These are phyloP conservation scores for Pontederia crassipes DNA, from an alignment of 176 grass and related monocot genomes.

Conservation along the genomic window DNA sequence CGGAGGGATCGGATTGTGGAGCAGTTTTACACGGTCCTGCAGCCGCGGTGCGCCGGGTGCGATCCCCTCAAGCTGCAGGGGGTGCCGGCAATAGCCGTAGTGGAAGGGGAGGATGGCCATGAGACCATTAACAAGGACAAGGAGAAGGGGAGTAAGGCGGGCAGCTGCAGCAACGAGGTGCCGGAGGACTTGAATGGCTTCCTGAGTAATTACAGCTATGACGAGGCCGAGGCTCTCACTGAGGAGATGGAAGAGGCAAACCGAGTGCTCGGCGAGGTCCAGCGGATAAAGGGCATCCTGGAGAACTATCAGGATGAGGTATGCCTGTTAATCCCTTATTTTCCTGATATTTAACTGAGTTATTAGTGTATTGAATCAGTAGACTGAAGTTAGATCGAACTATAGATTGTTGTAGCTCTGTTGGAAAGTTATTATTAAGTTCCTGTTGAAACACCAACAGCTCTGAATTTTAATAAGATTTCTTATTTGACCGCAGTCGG, in stretches of 20 bases:
- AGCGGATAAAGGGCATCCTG: constrained; percentile 70
- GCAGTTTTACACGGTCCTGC: constrained; percentile 44
- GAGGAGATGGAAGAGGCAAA: constrained; percentile 68
- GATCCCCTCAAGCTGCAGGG: not conserved
- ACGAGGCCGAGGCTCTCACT: constrained; percentile 35
- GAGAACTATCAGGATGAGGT: constrained; percentile 44
- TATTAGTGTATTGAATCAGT: too few species aligned
- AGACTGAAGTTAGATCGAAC: not conserved
- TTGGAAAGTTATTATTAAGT: not conserved
- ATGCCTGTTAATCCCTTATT: not conserved
- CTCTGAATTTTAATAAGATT: not conserved
- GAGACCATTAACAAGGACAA: constrained; percentile 26
- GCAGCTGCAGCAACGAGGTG: constrained; percentile 9
- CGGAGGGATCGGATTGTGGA: constrained; percentile 50
- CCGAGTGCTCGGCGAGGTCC: constrained; percentile 47
- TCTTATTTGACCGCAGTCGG: constrained; percentile 41
- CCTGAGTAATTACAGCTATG: constrained; percentile 50
- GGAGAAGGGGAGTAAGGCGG: constrained; percentile 13
- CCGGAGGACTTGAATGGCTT: constrained; percentile 2
- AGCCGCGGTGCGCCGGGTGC: constrained; percentile 19
- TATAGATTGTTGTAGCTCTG: too few species aligned
- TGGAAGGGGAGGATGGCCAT: constrained; percentile 26
- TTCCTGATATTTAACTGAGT: too few species aligned
- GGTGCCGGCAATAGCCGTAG: too few species aligned
- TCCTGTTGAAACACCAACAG: not conserved